Evolutionary conservation across 176 grass and related monocot genomes (phyloP).

Genomic region (Juncus inflexus): DNA sequence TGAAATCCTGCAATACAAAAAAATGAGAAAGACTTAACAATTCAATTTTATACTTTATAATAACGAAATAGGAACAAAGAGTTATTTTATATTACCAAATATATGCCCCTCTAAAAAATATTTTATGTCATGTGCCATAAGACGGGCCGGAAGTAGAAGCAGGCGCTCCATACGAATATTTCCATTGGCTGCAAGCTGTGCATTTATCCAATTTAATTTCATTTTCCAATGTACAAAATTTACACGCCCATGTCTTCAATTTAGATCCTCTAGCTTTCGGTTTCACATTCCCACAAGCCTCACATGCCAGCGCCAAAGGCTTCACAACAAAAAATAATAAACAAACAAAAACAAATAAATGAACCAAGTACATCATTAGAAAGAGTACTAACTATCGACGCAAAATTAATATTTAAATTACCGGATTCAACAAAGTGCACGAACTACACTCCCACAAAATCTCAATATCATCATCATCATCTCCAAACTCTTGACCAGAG

Average conservation of each 20-base stretch:
- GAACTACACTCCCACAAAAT: constrained; percentile 60
- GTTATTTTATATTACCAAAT: no score
- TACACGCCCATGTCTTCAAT: constrained; percentile 68
- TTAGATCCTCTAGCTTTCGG: constrained; percentile 63
- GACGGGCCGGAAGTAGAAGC: constrained; percentile 34
- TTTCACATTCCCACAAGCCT: constrained; percentile 66
- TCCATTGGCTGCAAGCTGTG: constrained; percentile 78
- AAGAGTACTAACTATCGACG: neutral
- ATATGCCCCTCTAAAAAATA: no score
- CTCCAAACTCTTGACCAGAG: constrained; percentile 28
- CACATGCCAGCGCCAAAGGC: constrained; percentile 65
- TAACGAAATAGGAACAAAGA: neutral
- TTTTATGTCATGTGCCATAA: constrained; percentile 30
- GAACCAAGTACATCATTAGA: neutral
- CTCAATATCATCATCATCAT: constrained; percentile 17
- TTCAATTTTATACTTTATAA: neutral
- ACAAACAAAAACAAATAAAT: neutral
- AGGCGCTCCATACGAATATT: constrained; percentile 75
- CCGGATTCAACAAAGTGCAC: constrained; percentile 89
- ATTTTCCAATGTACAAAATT: constrained; percentile 93
- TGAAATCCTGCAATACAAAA: constrained; percentile 7
- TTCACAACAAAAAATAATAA: constrained; percentile 31
- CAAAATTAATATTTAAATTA: constrained; percentile 23
- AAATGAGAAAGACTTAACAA: constrained; percentile 4
- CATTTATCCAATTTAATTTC: constrained; percentile 72